Percentiles rank a stretch among this genome's conserved stretches.
Conservation (phyloP, 306 rosid genomes). For the Pueraria montana region DNA sequence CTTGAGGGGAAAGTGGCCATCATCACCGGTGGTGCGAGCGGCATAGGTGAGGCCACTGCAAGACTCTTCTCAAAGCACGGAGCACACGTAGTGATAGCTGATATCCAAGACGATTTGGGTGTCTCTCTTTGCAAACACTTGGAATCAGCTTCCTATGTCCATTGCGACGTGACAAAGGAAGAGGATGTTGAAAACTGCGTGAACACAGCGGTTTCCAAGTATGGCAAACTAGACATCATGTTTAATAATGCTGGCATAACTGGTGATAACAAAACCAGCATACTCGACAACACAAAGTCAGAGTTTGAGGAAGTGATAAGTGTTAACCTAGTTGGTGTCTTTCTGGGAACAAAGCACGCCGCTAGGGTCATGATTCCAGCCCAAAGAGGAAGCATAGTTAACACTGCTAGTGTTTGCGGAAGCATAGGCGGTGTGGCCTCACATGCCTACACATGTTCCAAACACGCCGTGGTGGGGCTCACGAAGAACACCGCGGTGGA, state of each 20-base stretch:
- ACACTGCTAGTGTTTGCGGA: slow-evolving; percentile 49
- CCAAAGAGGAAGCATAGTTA: slow-evolving; percentile 51
- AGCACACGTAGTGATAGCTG: slow-evolving; percentile 62
- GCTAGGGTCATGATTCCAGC: slow-evolving; percentile 61
- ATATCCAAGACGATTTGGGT: slow-evolving; percentile 55
- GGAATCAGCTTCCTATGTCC: slow-evolving; percentile 47
- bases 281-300: slow-evolving; percentile 17
- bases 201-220: slow-evolving; percentile 33
- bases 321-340: slow-evolving; percentile 53
- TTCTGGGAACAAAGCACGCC: slow-evolving; percentile 64
- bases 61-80: slow-evolving; percentile 63
- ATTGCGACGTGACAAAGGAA: slow-evolving; percentile 63
- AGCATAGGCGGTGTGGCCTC: slow-evolving; percentile 47
- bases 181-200: slow-evolving; percentile 51
- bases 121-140: slow-evolving; percentile 40
- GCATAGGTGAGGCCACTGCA: slow-evolving; percentile 63
- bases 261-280: slow-evolving; percentile 16
- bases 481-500: slow-evolving; percentile 57
- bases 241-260: slow-evolving; percentile 59
- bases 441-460: slow-evolving; percentile 58
- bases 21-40: slow-evolving; percentile 66
- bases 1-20: slow-evolving; percentile 73
- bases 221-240: slow-evolving; percentile 73
- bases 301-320: slow-evolving; percentile 56
- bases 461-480: slow-evolving; percentile 59